Base-by-base conservation (phyloP, 1,139 yeast species). In the Geotrichum restrictum region DNA sequence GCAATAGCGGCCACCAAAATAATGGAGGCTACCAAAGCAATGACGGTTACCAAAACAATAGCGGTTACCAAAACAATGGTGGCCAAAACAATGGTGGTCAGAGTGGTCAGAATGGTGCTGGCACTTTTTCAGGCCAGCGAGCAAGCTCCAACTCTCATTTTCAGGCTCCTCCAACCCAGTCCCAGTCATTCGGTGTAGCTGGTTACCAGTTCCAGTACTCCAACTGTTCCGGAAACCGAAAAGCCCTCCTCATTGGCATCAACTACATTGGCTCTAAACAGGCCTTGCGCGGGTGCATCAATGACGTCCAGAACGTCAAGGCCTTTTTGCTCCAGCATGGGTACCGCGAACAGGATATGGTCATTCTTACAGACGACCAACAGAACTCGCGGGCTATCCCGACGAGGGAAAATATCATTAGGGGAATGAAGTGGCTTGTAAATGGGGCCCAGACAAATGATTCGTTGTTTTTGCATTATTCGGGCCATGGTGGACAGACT, bases 351-450 rank as follows among this genome's bases (percentile, higher is more conserved):
- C 91, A 85, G 24, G 95, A 91, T 65, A 88, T 91, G 74, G 96
- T 91, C 14, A 75, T 88, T 55, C 72, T 91, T 58, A 86, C 95
- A 3, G 95, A 85, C 63, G 94, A 86, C 66, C 84, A 80, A 60
- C 69, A 72, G 16, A 81, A 85, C 56, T 70, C 74, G 60, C 80
- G 85, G 31, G 74, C 83, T 34, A 74, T 85, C 16, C 98, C 98
- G 16, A 83, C 91, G 7, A 75, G 80, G 59, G 83, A 77, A 10
- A 91, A 91, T 67, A 88, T 91, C 63, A 64, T 88, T 40, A 75
- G 88, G 49, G 98, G 95, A 1, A 88, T 89, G 91, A 83, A 82
- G 59, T 91, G 98, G 98, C 77, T 91, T 27, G 95, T 87, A 22
- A 74, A 74, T 43, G 91, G 78, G 59, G 97, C 96, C 0, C 74